Evolutionary conservation across 202 grass and related monocot genomes (phyloP), one percentile per base, ranked within the genome.

Genomic region (Panicum virgatum): DNA sequence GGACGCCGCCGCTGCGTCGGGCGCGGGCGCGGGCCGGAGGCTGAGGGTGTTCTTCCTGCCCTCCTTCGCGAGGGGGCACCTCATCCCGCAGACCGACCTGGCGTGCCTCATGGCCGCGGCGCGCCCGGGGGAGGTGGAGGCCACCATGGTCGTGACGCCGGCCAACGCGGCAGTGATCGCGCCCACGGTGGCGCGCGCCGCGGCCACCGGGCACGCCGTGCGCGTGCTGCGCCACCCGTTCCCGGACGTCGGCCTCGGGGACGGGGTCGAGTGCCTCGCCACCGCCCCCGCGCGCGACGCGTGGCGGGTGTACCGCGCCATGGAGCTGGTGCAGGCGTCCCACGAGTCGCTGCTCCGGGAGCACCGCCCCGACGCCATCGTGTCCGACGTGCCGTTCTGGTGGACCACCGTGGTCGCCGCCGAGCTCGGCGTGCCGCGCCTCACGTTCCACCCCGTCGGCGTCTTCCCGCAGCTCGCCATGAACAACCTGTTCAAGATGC

Each of bases 31-130:
- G 30, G 5, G 36, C 0, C 42, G 15, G 13, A 82, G 32, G 85
- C 77, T 94, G 22, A 80, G 88, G 72, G 83, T 97, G 67, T 94
- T 97, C 88, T 85, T 97, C 57, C 70, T 97, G 3, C 92, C 92
- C 0, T 94, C 87, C 66, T 94, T 93, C 70, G 88, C 84, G 1
- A 78, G 83, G 0, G 90, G 94, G 3, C 94, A 97, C 86, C 79
- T 94, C 27, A 87, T 97, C 68, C 95, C 95, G n/a, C 89, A 89
- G 76, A 84, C 88, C 2, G 90, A 98, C 44, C 84, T 98, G 15
- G 92, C 92, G 16, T 73, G 88, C 79, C 84, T 88, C 66, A 73
- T 98, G 34, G 92, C 88, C 23, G 69, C 22, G 18, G 75, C 78
- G 32, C 38, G 81, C 1, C 84, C 75, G 10, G 46, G 23, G 1